Conservation (phyloP, 1,284 basidiomycete species). For the Pyrrhoderma noxium region DNA sequence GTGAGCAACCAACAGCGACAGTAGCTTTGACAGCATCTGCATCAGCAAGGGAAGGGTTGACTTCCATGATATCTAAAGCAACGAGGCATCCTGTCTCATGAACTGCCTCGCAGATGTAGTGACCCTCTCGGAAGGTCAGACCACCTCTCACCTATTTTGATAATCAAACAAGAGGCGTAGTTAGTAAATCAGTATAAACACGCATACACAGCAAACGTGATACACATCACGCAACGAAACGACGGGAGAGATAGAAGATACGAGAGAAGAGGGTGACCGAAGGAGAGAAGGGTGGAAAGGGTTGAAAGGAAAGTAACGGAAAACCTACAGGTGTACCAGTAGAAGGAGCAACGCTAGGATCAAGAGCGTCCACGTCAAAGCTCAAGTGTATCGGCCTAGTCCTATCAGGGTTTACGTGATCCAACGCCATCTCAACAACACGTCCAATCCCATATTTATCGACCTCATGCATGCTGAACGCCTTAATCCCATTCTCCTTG, state of each 20-base stretch:
- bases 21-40: conserved; percentile 75
- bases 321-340: conserved; percentile 77
- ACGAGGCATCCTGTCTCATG: conserved; percentile 91
- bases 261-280: conserved; percentile 1
- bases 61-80: conserved; percentile 92
- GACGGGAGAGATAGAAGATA: conserved; percentile 2
- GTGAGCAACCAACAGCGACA: conserved; percentile 88
- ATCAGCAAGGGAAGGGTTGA: conserved; percentile 87
- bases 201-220: too few species aligned
- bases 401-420: conserved; percentile 83
- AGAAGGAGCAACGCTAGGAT: conserved; percentile 90
- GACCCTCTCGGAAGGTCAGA: conserved; percentile 93
- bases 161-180: too few species aligned
- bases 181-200: too few species aligned
- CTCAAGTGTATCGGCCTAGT: conserved; percentile 88
- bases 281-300: not conserved
- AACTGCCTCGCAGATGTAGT: conserved; percentile 94
- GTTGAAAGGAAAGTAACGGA: conserved; percentile 28
- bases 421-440: conserved; percentile 93
- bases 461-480: conserved; percentile 97
- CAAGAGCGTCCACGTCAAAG: conserved; percentile 95
- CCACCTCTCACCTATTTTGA: conserved; percentile 76
- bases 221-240: not conserved
- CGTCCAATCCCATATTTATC: conserved; percentile 95
- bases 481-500: conserved; percentile 83